phyloP scores from a whole-genome alignment of 192 early-diverging fungal species.

The Coemansia sp. region DNA sequence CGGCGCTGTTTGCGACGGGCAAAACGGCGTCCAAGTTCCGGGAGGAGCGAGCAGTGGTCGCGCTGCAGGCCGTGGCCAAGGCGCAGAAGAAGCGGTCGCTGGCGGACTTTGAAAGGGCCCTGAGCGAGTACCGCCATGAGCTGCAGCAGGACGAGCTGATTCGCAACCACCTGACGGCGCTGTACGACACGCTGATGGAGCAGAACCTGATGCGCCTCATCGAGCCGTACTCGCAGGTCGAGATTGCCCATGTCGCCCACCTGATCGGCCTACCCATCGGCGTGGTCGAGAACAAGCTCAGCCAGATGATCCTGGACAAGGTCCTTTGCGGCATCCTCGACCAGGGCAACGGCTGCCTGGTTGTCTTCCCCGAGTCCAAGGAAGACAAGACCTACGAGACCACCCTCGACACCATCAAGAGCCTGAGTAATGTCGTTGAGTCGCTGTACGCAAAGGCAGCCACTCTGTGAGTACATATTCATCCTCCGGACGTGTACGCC shows the following conservation, averaged over 20 bases:
- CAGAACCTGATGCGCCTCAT: slow-evolving; percentile 96
- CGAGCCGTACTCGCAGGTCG: slow-evolving; percentile 96
- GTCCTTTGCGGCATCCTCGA: slow-evolving; percentile 93
- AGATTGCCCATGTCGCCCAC: slow-evolving; percentile 91
- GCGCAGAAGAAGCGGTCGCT: slow-evolving; percentile 98
- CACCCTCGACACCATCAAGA: slow-evolving; percentile 92
- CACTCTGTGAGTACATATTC: slow-evolving; percentile 14
- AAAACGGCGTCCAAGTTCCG: slow-evolving; percentile 84
- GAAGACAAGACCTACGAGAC: slow-evolving; percentile 90
- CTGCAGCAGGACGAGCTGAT: slow-evolving; percentile 92
- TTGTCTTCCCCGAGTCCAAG: slow-evolving; percentile 87
- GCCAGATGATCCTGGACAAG: slow-evolving; percentile 99
- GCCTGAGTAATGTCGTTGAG: slow-evolving; percentile 92
- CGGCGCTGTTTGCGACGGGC: slow-evolving; percentile 78
- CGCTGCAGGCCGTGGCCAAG: slow-evolving; percentile 89
- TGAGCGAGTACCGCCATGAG: slow-evolving; percentile 81
- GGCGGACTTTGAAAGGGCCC: slow-evolving; percentile 88
- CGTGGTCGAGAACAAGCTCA: slow-evolving; percentile 96
- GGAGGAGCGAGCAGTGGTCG: slow-evolving; percentile 80
- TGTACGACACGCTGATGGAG: slow-evolving; percentile 95
- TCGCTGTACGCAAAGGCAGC: slow-evolving; percentile 87
- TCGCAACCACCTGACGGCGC: slow-evolving; percentile 79
- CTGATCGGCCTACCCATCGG: slow-evolving; percentile 86
- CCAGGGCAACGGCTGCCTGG: slow-evolving; percentile 92
- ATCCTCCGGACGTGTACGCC: background rate